Conservation (phyloP, 2,329 filamentous ascomycete genomes). For the Chaetothyriales sp. region DNA sequence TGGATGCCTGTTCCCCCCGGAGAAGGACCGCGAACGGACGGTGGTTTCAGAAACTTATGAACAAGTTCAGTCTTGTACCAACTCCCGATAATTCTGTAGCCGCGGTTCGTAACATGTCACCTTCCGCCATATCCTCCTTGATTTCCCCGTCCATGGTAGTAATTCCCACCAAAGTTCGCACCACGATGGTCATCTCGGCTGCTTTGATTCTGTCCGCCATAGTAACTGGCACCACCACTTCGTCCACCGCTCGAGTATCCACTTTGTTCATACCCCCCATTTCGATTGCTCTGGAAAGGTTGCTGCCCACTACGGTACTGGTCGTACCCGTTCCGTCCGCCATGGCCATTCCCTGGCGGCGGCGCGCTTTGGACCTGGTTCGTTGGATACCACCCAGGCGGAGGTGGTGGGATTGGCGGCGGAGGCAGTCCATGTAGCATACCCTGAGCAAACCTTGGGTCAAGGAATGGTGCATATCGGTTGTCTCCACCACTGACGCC, state of each 20-base stretch:
- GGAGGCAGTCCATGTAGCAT: conserved; percentile 24
- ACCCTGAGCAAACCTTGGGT: conserved; percentile 28
- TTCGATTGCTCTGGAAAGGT: neutral
- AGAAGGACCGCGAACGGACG: neutral
- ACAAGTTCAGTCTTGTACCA: neutral
- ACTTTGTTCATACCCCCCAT: neutral
- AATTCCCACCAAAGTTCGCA: neutral
- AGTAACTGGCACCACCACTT: neutral
- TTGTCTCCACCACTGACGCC: conserved; percentile 21
- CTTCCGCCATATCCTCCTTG: neutral
- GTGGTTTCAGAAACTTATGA: neutral
- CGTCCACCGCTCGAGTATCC: neutral
- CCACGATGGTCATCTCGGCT: neutral
- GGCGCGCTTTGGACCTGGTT: neutral
- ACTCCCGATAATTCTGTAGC: neutral
- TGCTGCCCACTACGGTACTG: neutral
- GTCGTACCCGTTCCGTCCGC: neutral
- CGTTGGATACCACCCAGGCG: conserved; percentile 2
- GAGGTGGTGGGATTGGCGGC: conserved; percentile 25
- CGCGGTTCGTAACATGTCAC: neutral
- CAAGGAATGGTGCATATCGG: conserved; percentile 35
- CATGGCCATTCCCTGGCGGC: neutral
- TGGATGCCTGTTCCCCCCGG: too few relatives aligned
- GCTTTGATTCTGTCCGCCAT: neutral
- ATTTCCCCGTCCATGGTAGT: neutral